Base-by-base conservation (phyloP, 1,139 yeast species). In the Lodderomyces orthopsilosis region DNA sequence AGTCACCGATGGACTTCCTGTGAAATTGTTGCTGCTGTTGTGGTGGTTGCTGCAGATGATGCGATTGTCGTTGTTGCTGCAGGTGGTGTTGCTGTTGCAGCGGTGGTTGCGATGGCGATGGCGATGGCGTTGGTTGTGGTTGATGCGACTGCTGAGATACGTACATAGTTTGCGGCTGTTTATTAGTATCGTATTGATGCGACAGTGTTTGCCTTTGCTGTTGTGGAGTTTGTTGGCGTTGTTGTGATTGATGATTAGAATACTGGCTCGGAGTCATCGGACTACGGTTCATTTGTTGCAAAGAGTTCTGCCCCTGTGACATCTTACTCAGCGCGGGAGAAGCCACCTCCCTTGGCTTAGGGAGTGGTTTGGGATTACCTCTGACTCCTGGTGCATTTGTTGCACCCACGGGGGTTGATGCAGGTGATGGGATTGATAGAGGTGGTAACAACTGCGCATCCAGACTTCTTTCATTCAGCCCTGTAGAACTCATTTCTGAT, bases 1-100 rank as follows among this genome's bases (percentile, higher is more conserved):
- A 93, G 53, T 94, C 97, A 14, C 98, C 99, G 44, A 93, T 85
- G 5, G 96, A 78, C 50, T 85, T 84, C 51, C 98, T 79, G 61
- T 90, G 91, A 56, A 85, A 85, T 53, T 84, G 90, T 48, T 60
- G 67, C 41, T 58, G 66, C 12, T 28, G 41, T 22, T 39, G 41
- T 12, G 32, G 41, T n/a, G 8, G 37, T 4, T 17, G 41, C n/a
- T 27, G 40, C 13, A 48, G 48, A 35, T 49, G 62, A 34, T 49
- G 56, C n/a, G 40, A 50, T 33, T 44, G 47, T 24, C 42, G 53
- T 26, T 35, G 46, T 36, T 38, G 46, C 9, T 19, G 41, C 17
- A 12, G 43, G 30, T 27, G 42, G 36, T 46, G 46, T n/a, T 35
- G 43, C 4, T 24, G 40, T 17, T 40, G 46, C 2, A 19, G 41